phyloP scores from a whole-genome alignment of 331 rosid species.

The Acacia pycnantha region DNA sequence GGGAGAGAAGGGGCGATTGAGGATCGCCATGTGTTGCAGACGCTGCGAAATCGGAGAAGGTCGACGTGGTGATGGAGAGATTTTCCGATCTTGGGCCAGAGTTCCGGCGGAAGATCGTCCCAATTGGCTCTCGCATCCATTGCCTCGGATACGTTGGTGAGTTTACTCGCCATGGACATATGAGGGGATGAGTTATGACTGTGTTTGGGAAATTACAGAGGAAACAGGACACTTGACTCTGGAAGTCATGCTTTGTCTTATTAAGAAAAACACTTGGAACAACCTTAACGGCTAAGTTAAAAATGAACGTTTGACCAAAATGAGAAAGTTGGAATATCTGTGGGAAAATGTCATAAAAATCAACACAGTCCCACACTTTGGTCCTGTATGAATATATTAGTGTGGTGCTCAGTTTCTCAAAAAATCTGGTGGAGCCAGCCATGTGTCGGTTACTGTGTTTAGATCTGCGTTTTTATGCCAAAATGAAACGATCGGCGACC shows the following conservation, averaged over 20 bases:
- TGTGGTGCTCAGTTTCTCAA: not conserved
- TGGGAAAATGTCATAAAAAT: not conserved
- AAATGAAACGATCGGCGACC: too few relatives aligned
- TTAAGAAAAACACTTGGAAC: not conserved
- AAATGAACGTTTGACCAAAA: not conserved
- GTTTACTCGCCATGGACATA: not conserved
- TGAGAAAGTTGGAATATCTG: not conserved
- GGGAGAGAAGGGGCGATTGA: conserved; percentile 34
- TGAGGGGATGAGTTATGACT: too few relatives aligned
- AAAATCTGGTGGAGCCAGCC: not conserved
- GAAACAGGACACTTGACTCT: not conserved
- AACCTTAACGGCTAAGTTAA: not conserved
- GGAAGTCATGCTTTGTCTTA: not conserved
- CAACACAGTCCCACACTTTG: too few relatives aligned
- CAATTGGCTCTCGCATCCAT: conserved; percentile 26
- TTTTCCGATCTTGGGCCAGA: conserved; percentile 46
- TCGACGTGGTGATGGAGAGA: conserved; percentile 41
- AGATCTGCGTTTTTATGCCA: too few relatives aligned
- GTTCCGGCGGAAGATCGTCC: conserved; percentile 58
- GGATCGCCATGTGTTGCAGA: conserved; percentile 50
- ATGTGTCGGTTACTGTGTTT: not conserved
- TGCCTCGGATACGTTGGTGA: not conserved
- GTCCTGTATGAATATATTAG: not conserved
- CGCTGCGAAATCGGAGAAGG: conserved; percentile 61
- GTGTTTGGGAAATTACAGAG: not conserved